Base-by-base conservation (phyloP, 768 basidiomycete species). In the Collybiopsis luxurians region DNA sequence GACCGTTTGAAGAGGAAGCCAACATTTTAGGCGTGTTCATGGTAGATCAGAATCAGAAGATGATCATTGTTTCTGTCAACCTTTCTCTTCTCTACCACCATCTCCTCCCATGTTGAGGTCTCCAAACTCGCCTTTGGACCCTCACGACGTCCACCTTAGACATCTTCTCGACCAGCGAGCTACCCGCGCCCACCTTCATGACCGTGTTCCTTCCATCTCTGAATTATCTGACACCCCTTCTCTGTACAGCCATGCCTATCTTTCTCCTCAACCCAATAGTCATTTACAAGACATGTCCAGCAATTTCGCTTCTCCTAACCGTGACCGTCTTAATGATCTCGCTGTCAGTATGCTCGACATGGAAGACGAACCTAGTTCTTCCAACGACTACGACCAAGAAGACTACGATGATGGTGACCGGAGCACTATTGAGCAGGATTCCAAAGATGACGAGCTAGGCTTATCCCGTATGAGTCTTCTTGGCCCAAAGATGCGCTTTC, bases 401-500 rank as follows among this genome's bases (percentile, higher is more conserved):
- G 59, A 70, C 45, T 62, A 67, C 30, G 69, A 75, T 42, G 59
- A 68, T 23, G 63, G 67, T 34, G 68, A 75, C 47, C 65, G 71
- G 6, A 63, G 66, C 44, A 63, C 62, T 26, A 47, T 68, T 43
- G 72, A 69, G 46, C 72, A 78, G 46, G 73, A 75, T 23, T 67
- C 67, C 19, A 71, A 73, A 46, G 75, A 74, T 44, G 76, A 79
- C 50, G 74, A 80, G 36, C 76, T 76, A 9, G 63, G 74, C 36
- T 70, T 77, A 1, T 69, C 77, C 57, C 78, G 85, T 53, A 81
- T 91, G 70, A 90, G 87, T 63, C 72, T 86, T 47, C 82, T 87
- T 31, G 91, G 91, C n/a, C 90, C 90, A 28, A 90, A 84, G 70
- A 89, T 92, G 80, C 84, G 85, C 50, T 84, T 90, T 66, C 88